These are phyloP conservation scores for Apophysomyces elegans DNA, from an alignment of 371 early-diverging fungal genomes.

Conservation along the genomic window DNA sequence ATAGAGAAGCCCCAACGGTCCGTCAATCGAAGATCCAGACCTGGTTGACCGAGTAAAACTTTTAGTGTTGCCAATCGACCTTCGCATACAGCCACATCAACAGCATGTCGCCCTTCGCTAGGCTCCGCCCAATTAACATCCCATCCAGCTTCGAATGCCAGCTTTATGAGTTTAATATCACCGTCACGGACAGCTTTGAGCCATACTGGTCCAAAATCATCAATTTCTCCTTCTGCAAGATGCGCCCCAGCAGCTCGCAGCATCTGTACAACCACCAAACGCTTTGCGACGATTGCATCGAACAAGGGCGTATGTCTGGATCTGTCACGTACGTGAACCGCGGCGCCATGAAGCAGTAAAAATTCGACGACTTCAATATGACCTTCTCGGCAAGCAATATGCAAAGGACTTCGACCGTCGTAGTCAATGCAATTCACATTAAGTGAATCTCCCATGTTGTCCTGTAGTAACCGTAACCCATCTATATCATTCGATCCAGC, in stretches of 20 bases:
- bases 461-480: conserved; percentile 69
- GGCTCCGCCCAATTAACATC: conserved; percentile 51
- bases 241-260: conserved; percentile 89
- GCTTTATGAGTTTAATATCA: conserved; percentile 37
- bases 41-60: conserved; percentile 30
- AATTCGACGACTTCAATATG: conserved; percentile 73
- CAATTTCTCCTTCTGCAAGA: conserved; percentile 78
- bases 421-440: conserved; percentile 86
- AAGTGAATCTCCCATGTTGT: conserved; percentile 57
- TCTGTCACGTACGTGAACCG: conserved; percentile 91
- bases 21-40: conserved; percentile 18
- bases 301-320: conserved; percentile 90
- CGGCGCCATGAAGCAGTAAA: conserved; percentile 84
- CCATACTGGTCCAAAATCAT: conserved; percentile 61
- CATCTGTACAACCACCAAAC: conserved; percentile 64
- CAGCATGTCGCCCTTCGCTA: conserved; percentile 40
- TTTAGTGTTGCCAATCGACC: conserved; percentile 42
- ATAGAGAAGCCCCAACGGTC: conserved; percentile 46
- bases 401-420: conserved; percentile 84
- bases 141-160: conserved; percentile 47
- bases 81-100: conserved; percentile 44
- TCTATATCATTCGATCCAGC: conserved; percentile 86
- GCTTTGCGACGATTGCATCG: conserved; percentile 73
- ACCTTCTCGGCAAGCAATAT: conserved; percentile 86
- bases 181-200: conserved; percentile 44